phyloP scores from a whole-genome alignment of 2,329 filamentous ascomycete species.

The Talaromyces marneffei region DNA sequence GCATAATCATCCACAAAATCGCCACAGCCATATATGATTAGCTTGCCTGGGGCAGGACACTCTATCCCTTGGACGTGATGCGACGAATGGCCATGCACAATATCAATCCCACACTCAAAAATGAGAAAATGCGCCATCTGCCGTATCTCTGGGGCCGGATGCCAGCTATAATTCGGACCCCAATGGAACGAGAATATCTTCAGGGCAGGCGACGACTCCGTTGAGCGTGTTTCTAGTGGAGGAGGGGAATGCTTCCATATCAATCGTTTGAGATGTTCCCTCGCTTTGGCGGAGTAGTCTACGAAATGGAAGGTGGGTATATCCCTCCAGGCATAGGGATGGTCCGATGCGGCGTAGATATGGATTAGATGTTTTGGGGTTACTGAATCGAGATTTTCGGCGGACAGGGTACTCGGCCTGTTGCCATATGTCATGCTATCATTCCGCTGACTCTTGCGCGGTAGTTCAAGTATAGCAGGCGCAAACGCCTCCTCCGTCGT shows the following conservation, averaged over 20 bases:
- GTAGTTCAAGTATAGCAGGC: constrained; percentile 26
- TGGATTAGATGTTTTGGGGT: constrained; percentile 21
- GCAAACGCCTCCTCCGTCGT: constrained; percentile 23
- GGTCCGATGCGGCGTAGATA: constrained; percentile 34
- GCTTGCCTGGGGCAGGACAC: constrained; percentile 26
- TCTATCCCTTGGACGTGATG: constrained; percentile 41
- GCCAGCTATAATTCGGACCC: constrained; percentile 39
- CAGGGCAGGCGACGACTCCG: constrained; percentile 18
- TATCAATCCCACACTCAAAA: constrained; percentile 38
- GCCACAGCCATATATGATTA: constrained; percentile 39
- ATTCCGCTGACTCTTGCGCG: constrained; percentile 6
- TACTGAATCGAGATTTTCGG: neutral
- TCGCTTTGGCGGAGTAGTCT: constrained; percentile 26
- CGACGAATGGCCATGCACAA: constrained; percentile 38
- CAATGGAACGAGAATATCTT: constrained; percentile 39
- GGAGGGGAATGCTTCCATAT: constrained; percentile 4
- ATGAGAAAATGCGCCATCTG: constrained; percentile 36
- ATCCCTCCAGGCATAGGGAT: constrained; percentile 29
- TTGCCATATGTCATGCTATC: constrained; percentile 1
- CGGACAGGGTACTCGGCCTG: neutral
- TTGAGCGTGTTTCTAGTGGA: neutral
- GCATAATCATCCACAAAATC: constrained; percentile 43
- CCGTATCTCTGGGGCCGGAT: constrained; percentile 26
- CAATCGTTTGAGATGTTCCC: constrained; percentile 20
- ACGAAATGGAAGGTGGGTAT: constrained; percentile 34